Evolutionary conservation across 768 basidiomycete species (phyloP), one percentile per base, ranked within the genome.

Genomic region (Psilocybe subaeruginosa): DNA sequence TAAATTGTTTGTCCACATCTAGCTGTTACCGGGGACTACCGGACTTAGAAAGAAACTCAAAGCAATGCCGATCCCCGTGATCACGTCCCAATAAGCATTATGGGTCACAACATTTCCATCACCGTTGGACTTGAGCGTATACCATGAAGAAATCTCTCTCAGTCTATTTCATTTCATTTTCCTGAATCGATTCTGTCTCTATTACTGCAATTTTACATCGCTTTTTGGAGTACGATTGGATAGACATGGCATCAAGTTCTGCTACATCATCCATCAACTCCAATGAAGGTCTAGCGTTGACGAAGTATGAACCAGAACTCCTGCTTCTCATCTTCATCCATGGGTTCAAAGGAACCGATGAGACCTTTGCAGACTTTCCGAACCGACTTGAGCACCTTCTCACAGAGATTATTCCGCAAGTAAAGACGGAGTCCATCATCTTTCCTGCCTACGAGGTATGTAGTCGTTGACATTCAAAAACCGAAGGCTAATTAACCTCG

Each of bases 361-460:
- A 85, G 14, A 91, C 92, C 0, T 95, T 95, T 63, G 79, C 77
- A 39, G 79, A 81, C 59, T 98, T 97, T 66, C 95, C 95, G 1
- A 80, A 87, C 54, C 81, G 93, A 54, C 77, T 98, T 30, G 84
- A 86, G 60, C 92, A 97, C 69, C 74, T 94, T 46, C 78, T 97
- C 4, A 77, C 86, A 6, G 85, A 91, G 68, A 89, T 86, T 0
- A 77, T 91, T 27, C 72, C 77, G 2, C 76, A 83, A 41, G 74
- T 85, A 4, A 69, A 69, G 33, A 86, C 92, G 8, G 91, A 96
- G 71, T 90, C 84, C 62, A 74, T 89, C n/a, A 79, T 93, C 12
- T 97, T 97, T 69, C 95, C 95, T 23, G 88, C 87, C 1, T 98
- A 97, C 66, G 92, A 97, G 82, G 92, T 91, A 54, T 54, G 58